A percentile compares a stretch with the other conserved stretches of the same genome.
Evolutionary conservation across 331 rosid species (phyloP).

Genomic region (Arachis monticola): DNA sequence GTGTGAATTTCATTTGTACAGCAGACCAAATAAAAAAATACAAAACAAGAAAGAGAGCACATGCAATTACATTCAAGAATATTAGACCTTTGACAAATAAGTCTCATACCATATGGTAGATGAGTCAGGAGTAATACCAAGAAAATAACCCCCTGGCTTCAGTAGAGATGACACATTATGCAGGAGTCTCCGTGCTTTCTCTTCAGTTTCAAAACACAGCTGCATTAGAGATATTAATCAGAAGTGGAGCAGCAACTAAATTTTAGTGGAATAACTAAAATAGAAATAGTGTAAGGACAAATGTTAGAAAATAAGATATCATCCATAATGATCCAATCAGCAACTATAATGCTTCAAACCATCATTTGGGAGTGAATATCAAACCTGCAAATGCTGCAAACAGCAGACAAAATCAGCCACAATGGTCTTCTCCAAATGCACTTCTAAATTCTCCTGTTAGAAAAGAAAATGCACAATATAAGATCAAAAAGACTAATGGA

Average conservation of each 20-base stretch:
- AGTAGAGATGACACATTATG: conserved; percentile 82
- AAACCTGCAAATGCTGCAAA: conserved; percentile 96
- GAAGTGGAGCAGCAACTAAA: conserved; percentile 18
- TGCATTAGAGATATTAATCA: conserved; percentile 52
- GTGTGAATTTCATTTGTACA: conserved; percentile 13
- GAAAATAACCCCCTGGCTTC: conserved; percentile 98
- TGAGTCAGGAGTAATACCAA: conserved; percentile 99
- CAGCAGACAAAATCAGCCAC: conserved; percentile 86
- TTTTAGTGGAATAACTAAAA: conserved; percentile 12
- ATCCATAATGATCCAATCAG: not conserved
- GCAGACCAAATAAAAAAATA: not conserved
- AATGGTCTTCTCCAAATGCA: conserved; percentile 60
- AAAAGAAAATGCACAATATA: conserved; percentile 6
- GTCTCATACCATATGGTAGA: conserved; percentile 94
- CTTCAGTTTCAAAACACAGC: conserved; percentile 92
- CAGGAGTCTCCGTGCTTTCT: conserved; percentile 82
- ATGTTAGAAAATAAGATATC: not conserved
- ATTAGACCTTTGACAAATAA: conserved; percentile 42
- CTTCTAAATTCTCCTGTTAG: conserved; percentile 67
- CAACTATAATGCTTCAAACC: conserved; percentile 11
- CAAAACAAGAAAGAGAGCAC: not conserved
- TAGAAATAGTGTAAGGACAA: not conserved
- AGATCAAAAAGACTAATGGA: not conserved
- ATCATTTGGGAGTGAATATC: not conserved
- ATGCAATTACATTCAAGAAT: conserved; percentile 33